Base-by-base conservation (phyloP, 768 basidiomycete genomes). In the Leccinum truebloodii region DNA sequence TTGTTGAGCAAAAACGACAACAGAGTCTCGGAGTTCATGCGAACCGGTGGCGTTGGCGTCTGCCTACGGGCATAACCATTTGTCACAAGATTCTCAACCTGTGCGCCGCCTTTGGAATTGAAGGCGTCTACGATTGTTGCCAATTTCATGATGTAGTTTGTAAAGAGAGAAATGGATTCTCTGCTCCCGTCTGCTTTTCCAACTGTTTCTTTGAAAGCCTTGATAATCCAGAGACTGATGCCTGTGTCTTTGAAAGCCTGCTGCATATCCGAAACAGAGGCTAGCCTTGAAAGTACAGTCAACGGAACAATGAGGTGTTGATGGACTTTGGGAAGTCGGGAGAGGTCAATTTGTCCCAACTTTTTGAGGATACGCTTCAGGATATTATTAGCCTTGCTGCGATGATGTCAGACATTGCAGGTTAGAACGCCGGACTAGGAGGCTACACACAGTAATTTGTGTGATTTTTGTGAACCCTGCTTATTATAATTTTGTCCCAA, bases 1-100 rank as follows among this genome's bases (percentile, higher is more conserved):
- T 49, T 59, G 18, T 50, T 59, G 20, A 59, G 59, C 13, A 59
- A 35, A 50, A 55, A 59, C 6, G 35, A 30, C 3, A 59, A 28
- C 6, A 59, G 48, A 24, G 26, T 55, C 26, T 37, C 24, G 28
- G 54, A 50, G 16, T 59, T 54, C 34, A 59, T 49, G 34, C 28
- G 53, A 5, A 55, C 10, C 14, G 26, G 26, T 24, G 41, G 22
- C 6, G n/a, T 39, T 9, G 54, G 37, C 3, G 24, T 54, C 12
- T 28, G 24, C 10, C 54, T 6, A 26, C 24, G 20, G 12, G 4
- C 10, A 13, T 41, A n/a, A 12, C 54, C 10, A n/a, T 28, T 10
- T n/a, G 14, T 28, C 24, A 18, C 10, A 24, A 18, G 24, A 4
- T 22, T 24, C 41, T 44, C 28, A 7, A 32, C 32, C 32, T 34